A percentile compares a stretch with the other conserved stretches of the same genome.
Conservation (phyloP, 176 grass and related monocot species). For the Secale cereale region DNA sequence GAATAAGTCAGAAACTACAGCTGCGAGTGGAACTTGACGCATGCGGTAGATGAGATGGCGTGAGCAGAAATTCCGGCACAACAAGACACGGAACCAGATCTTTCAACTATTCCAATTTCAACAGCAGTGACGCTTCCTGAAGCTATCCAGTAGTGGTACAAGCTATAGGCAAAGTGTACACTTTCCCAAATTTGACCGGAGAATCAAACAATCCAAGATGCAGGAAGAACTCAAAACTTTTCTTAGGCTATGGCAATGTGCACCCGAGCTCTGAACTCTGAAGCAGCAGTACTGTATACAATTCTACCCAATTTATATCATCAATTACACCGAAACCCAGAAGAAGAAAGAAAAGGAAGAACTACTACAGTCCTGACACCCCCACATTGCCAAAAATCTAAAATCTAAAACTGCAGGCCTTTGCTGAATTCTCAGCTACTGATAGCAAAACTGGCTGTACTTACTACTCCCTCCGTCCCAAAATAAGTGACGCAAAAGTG, state of each 20-base stretch:
- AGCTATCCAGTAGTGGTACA: neutral
- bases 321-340: slow-evolving; percentile 35
- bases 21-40: neutral
- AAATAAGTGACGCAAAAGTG: too few species aligned
- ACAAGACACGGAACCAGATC: neutral
- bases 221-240: neutral
- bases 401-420: slow-evolving; percentile 33
- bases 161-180: neutral
- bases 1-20: neutral
- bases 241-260: slow-evolving; percentile 29
- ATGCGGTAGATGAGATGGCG: neutral
- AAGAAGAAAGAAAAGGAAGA: slow-evolving; percentile 25
- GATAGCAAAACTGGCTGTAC: slow-evolving; percentile 58
- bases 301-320: slow-evolving; percentile 37
- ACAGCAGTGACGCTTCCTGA: neutral
- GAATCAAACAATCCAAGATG: slow-evolving; percentile 5
- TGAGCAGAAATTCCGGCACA: neutral
- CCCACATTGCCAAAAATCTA: slow-evolving; percentile 47
- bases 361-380: slow-evolving; percentile 47
- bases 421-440: slow-evolving; percentile 29
- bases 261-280: neutral
- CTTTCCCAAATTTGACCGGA: neutral
- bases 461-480: too few species aligned
- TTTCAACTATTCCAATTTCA: slow-evolving; percentile 15
- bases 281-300: slow-evolving; percentile 44